These are phyloP conservation scores for Warburgia ugandensis DNA, from an alignment of 164 flowering plant species.

Conservation along the genomic window DNA sequence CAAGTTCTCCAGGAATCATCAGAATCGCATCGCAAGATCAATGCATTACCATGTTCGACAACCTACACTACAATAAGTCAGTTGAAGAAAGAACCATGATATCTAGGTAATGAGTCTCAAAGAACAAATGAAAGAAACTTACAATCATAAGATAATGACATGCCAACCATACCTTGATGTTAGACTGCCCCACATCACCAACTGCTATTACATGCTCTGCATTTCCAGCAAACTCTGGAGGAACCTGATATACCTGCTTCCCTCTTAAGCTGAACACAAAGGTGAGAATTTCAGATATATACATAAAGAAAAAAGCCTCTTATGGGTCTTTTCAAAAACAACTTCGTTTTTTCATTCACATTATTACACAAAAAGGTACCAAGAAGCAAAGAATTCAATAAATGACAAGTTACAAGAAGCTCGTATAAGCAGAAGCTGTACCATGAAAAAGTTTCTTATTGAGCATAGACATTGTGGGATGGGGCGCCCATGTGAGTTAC, in stretches of 20 bases:
- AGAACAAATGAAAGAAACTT: background rate
- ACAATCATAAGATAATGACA: slow-evolving; percentile 2
- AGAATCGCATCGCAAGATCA: slow-evolving; percentile 60
- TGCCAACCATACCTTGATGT: slow-evolving; percentile 41
- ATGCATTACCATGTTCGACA: slow-evolving; percentile 67
- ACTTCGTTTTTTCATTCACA: no score
- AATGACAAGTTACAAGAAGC: no score
- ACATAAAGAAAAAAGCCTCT: no score
- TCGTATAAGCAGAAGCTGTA: no score
- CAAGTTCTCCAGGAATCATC: slow-evolving; percentile 63
- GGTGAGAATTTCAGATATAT: background rate
- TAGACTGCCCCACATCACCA: slow-evolving; percentile 43
- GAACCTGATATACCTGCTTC: slow-evolving; percentile 63
- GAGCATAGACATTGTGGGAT: no score
- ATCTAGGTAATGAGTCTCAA: background rate
- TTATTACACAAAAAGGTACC: no score
- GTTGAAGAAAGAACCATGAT: background rate
- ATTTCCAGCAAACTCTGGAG: slow-evolving; percentile 50
- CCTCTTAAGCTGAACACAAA: slow-evolving; percentile 56
- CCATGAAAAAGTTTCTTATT: no score
- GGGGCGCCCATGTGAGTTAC: no score
- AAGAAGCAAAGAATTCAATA: no score
- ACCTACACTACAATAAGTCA: slow-evolving; percentile 34
- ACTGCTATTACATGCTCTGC: slow-evolving; percentile 64
- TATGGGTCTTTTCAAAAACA: no score